Evolutionary conservation across 306 rosid genomes (phyloP).

Genomic region (Rosa multiflora): DNA sequence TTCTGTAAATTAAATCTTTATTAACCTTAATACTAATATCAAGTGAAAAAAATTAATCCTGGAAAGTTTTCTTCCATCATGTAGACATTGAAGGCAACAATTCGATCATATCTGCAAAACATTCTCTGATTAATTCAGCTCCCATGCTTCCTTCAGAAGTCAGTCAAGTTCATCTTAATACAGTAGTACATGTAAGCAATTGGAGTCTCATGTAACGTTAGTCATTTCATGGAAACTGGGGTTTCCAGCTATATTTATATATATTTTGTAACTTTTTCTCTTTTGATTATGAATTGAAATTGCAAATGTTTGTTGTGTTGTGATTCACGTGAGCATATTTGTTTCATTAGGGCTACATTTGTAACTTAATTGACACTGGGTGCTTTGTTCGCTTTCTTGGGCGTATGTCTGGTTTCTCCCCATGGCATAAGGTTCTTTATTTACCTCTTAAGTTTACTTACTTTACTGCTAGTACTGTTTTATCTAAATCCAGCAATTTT

Average conservation of each 20-base stretch:
- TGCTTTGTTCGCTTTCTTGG: slow-evolving; percentile 97
- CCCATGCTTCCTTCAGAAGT: slow-evolving; percentile 66
- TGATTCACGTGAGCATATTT: slow-evolving; percentile 23
- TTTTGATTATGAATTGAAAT: not conserved
- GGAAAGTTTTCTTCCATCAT: slow-evolving; percentile 21
- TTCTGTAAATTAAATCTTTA: not conserved
- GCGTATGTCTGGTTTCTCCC: slow-evolving; percentile 53
- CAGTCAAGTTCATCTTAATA: slow-evolving; percentile 63
- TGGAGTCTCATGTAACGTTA: not conserved
- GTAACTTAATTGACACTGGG: slow-evolving; percentile 83
- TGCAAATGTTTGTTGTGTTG: slow-evolving; percentile 1
- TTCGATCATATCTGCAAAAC: slow-evolving; percentile 75
- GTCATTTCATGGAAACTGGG: not conserved
- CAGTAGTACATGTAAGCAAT: slow-evolving; percentile 66
- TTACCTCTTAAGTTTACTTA: not conserved
- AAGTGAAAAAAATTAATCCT: slow-evolving; percentile 7
- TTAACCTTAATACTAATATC: not conserved
- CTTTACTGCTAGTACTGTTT: not conserved
- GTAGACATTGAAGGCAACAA: slow-evolving; percentile 67
- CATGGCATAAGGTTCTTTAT: slow-evolving; percentile 63
- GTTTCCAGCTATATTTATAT: not conserved
- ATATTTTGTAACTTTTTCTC: not conserved
- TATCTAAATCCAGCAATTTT: slow-evolving; percentile 1
- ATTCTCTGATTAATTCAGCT: slow-evolving; percentile 67
- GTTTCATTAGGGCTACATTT: slow-evolving; percentile 72